Evolutionary conservation across 176 grass and related monocot genomes (phyloP).

Genomic region (Zizania latifolia): DNA sequence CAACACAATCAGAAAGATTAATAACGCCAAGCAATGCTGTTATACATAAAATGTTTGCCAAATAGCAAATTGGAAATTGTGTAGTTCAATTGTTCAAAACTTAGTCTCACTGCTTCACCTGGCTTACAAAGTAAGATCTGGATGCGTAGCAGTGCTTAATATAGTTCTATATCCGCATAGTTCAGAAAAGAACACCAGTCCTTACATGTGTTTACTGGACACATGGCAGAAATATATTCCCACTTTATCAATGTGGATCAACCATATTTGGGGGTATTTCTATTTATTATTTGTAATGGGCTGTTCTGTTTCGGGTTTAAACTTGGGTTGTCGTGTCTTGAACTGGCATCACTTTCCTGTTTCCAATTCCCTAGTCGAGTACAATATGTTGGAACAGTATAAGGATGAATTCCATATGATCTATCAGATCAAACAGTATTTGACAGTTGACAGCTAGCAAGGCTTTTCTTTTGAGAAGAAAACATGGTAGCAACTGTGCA

Average conservation of each 20-base stretch:
- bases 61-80: background rate
- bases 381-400: background rate
- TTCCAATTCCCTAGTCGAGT: background rate
- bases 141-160: background rate
- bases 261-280: slow-evolving; percentile 12
- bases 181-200: background rate
- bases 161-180: background rate
- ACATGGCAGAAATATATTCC: background rate
- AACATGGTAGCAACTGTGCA: background rate
- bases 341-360: background rate
- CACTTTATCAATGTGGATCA: slow-evolving; percentile 12
- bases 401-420: background rate
- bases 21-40: background rate
- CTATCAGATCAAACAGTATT: background rate
- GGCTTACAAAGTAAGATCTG: background rate
- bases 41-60: background rate
- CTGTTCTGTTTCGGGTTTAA: background rate
- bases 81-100: too few species aligned
- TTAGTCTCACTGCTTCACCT: background rate
- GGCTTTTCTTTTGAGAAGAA: slow-evolving; percentile 15
- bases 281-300: background rate
- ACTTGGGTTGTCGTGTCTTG: slow-evolving; percentile 3
- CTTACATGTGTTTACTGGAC: background rate
- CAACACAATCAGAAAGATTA: slow-evolving; percentile 1
- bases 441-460: background rate